Evolutionary conservation across 148 eudicot genomes (phyloP).

Genomic region (Vaccinium myrtillus): DNA sequence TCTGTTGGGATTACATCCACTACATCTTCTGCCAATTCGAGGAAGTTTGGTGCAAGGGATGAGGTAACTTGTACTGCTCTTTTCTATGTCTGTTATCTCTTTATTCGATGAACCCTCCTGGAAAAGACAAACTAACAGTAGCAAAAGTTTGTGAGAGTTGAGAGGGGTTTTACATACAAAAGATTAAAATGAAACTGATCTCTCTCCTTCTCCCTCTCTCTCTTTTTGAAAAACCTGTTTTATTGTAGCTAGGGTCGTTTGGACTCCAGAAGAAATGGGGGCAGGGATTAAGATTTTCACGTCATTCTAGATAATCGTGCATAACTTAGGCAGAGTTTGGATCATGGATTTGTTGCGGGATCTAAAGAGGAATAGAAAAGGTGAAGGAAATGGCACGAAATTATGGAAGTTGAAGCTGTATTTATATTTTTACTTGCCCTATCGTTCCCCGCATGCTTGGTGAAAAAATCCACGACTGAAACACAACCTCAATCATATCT

Average conservation of each 20-base stretch:
- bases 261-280: background rate
- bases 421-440: background rate
- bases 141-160: background rate
- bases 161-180: background rate
- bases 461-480: background rate
- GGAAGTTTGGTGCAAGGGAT: conserved; percentile 42
- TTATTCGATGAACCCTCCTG: background rate
- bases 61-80: conserved; percentile 48
- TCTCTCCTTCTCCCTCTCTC: background rate
- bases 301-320: background rate
- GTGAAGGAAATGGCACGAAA: background rate
- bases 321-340: background rate
- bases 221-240: background rate
- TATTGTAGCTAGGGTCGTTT: background rate
- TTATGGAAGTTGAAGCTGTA: background rate
- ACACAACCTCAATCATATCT: background rate
- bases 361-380: background rate
- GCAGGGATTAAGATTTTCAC: background rate
- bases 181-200: background rate
- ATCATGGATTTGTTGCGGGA: background rate
- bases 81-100: background rate
- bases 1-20: conserved; percentile 26
- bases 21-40: conserved; percentile 27
- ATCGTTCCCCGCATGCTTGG: background rate
- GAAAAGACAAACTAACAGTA: background rate